Conservation (phyloP, 345 rosid species). For the Toxicodendron radicans region DNA sequence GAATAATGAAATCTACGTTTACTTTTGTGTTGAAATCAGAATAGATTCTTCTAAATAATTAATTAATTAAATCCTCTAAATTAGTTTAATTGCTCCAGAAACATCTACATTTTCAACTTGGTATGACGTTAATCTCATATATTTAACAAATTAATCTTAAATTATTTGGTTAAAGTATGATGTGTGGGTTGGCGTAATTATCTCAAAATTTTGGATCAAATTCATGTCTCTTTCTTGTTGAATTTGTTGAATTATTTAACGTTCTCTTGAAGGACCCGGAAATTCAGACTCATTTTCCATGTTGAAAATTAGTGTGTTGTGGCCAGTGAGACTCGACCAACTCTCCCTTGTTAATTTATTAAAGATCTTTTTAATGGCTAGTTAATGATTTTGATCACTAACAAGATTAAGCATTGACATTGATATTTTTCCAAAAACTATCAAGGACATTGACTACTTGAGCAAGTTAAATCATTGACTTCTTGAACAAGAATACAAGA, state of each 20-base stretch:
- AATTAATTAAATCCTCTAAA: neutral
- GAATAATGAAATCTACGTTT: slow-evolving; percentile 21
- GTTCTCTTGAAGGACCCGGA: neutral
- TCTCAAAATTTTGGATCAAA: neutral
- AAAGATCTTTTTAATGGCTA: too few species aligned
- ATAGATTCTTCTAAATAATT: neutral
- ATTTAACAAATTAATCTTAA: neutral
- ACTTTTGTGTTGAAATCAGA: neutral
- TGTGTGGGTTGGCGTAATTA: neutral
- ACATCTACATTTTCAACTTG: neutral
- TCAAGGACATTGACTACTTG: neutral
- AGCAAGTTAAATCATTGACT: neutral
- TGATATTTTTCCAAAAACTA: neutral
- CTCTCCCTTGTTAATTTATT: too few species aligned
- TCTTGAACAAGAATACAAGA: neutral
- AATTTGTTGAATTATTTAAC: neutral
- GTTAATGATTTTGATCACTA: too few species aligned
- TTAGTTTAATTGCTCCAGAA: slow-evolving; percentile 5
- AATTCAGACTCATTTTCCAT: neutral
- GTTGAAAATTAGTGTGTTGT: neutral
- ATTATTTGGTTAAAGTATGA: too few species aligned
- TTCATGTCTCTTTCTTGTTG: neutral
- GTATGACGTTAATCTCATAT: slow-evolving; percentile 17
- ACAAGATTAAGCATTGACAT: neutral
- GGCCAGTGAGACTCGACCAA: too few species aligned